Percentiles rank a stretch among this genome's conserved stretches.
These are phyloP conservation scores for Trifolium fragiferum DNA, from an alignment of 306 rosid genomes.

Conservation along the genomic window DNA sequence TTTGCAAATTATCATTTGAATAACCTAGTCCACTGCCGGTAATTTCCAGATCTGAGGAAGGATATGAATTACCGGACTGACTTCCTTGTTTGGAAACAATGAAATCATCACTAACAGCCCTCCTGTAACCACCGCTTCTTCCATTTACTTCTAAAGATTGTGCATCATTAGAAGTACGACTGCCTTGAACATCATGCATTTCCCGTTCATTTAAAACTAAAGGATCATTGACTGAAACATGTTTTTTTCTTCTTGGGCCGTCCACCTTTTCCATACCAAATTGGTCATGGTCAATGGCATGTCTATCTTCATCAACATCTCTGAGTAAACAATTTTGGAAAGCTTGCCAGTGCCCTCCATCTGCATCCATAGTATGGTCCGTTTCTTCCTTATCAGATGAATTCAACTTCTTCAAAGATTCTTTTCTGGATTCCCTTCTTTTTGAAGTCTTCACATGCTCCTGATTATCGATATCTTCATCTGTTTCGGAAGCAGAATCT, in stretches of 20 bases:
- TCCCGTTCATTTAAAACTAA: constrained; percentile 57
- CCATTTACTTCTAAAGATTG: constrained; percentile 70
- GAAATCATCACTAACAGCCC: constrained; percentile 68
- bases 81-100: constrained; percentile 58
- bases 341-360: constrained; percentile 88
- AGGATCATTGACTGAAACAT: constrained; percentile 67
- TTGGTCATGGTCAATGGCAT: constrained; percentile 62
- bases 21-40: constrained; percentile 60
- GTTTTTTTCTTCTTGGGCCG: constrained; percentile 54
- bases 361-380: constrained; percentile 57
- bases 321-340: constrained; percentile 86
- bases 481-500: constrained; percentile 65
- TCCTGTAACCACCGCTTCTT: constrained; percentile 63
- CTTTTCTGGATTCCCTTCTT: constrained; percentile 54
- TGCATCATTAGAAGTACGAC: constrained; percentile 55
- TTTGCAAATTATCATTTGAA: constrained; percentile 51
- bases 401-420: constrained; percentile 53
- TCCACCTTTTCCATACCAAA: constrained; percentile 59
- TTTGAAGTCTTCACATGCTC: constrained; percentile 58
- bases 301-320: constrained; percentile 83
- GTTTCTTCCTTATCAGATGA: constrained; percentile 57
- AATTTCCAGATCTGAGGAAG: constrained; percentile 56
- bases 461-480: constrained; percentile 57
- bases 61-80: constrained; percentile 49
- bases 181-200: constrained; percentile 58